Conservation (phyloP, 2,329 filamentous ascomycete species). For the Triangularia verruculosa region DNA sequence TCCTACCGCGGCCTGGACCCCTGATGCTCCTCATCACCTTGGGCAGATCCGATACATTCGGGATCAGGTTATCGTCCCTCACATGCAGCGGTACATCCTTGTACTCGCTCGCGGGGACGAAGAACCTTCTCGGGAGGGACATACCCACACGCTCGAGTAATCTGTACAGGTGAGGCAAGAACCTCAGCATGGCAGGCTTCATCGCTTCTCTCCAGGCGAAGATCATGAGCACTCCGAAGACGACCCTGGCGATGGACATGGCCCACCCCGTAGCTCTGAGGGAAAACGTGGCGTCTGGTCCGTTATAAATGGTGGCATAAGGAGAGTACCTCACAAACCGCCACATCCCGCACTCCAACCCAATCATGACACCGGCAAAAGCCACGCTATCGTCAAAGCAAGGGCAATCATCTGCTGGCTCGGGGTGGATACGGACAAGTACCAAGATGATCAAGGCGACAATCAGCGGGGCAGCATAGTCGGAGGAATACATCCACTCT, state of each 20-base stretch:
- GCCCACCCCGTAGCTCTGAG: conserved; percentile 64
- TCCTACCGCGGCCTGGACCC: conserved; percentile 71
- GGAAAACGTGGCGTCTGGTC: conserved; percentile 56
- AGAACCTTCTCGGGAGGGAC: conserved; percentile 83
- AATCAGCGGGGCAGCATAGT: conserved; percentile 61
- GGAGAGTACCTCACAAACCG: conserved; percentile 61
- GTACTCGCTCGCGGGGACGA: conserved; percentile 87
- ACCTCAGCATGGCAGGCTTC: conserved; percentile 76
- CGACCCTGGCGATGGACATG: conserved; percentile 63
- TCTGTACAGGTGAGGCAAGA: conserved; percentile 83
- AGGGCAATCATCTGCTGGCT: conserved; percentile 93
- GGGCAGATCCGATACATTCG: conserved; percentile 83
- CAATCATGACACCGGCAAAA: conserved; percentile 87
- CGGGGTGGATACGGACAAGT: conserved; percentile 85
- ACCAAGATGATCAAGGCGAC: conserved; percentile 66
- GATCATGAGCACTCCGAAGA: conserved; percentile 77
- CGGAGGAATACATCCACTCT: conserved; percentile 63
- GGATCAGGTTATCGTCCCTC: conserved; percentile 78
- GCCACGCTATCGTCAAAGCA: conserved; percentile 96
- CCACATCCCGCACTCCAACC: conserved; percentile 80
- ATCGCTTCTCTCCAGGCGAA: conserved; percentile 87
- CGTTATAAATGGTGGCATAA: conserved; percentile 44
- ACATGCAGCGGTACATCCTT: conserved; percentile 76
- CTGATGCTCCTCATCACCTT: conserved; percentile 77
- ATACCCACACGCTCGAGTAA: conserved; percentile 76